These are phyloP conservation scores for Athelia psychrophila DNA, from an alignment of 1,284 basidiomycete genomes.

Conservation along the genomic window DNA sequence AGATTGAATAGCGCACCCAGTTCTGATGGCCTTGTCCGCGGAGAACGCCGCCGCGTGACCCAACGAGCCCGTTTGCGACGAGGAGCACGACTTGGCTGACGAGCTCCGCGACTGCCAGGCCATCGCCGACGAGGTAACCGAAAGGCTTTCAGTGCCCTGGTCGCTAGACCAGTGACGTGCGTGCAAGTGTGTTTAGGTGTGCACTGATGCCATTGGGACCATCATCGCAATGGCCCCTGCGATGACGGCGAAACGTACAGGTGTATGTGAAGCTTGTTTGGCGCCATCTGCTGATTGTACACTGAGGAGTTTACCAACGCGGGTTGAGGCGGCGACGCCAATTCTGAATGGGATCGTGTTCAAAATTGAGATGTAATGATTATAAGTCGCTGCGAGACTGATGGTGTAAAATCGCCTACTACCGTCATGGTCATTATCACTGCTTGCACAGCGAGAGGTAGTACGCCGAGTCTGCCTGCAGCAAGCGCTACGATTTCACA, in stretches of 20 bases:
- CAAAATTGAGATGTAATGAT: constrained; percentile 38
- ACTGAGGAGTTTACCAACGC: constrained; percentile 74
- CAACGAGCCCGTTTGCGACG: constrained; percentile 74
- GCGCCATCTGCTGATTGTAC: constrained; percentile 51
- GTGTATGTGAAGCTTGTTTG: constrained; percentile 57
- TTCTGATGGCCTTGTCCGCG: constrained; percentile 70
- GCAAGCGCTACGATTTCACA: constrained; percentile 79
- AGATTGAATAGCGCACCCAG: constrained; percentile 74
- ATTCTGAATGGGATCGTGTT: constrained; percentile 70
- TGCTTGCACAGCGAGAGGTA: constrained; percentile 70
- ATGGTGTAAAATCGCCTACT: constrained; percentile 42
- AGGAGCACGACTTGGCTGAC: constrained; percentile 75
- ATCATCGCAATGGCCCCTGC: constrained; percentile 59
- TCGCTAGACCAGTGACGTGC: neutral
- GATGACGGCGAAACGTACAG: constrained; percentile 60
- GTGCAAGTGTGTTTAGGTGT: constrained; percentile 50
- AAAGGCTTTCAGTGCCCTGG: constrained; percentile 39
- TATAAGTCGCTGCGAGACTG: neutral
- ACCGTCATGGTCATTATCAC: constrained; percentile 83
- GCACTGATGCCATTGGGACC: constrained; percentile 51
- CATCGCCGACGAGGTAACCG: constrained; percentile 70
- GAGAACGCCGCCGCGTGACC: constrained; percentile 68
- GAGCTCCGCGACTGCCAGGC: constrained; percentile 53
- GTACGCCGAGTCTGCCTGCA: constrained; percentile 65
- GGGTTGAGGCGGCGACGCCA: constrained; percentile 70